Conservation (phyloP, 2,329 filamentous ascomycete species). For the Pseudogymnoascus sp. region DNA sequence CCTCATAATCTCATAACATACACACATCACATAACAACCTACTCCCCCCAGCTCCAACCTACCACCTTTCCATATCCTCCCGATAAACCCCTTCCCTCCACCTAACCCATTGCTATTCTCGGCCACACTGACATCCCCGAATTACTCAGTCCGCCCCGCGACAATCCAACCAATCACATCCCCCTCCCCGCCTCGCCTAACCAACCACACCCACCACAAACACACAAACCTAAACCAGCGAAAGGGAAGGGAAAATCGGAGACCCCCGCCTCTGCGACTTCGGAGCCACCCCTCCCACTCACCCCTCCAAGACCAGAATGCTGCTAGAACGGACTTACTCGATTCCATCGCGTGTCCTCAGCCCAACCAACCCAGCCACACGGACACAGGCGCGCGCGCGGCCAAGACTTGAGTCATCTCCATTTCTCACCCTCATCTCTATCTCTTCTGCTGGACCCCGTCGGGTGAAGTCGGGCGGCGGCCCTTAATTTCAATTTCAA, state of each 20-base stretch:
- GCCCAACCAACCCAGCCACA: background rate
- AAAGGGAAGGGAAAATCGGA: background rate
- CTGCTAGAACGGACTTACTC: background rate
- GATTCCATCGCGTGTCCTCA: background rate
- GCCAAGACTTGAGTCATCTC: background rate
- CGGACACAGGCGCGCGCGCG: background rate
- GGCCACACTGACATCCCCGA: background rate
- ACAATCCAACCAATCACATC: background rate
- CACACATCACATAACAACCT: background rate
- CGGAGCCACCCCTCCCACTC: background rate
- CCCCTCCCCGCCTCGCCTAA: background rate
- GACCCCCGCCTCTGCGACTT: background rate
- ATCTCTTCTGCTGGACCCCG: background rate
- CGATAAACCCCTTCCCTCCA: background rate
- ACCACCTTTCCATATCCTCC: background rate
- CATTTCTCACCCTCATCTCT: background rate
- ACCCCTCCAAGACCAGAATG: too few species aligned
- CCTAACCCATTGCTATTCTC: background rate
- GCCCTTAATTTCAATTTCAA: background rate
- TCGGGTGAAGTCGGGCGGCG: background rate
- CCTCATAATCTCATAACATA: background rate
- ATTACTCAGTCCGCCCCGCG: background rate
- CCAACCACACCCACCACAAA: background rate
- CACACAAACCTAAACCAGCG: background rate
- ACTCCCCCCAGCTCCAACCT: background rate